A percentile compares a stretch with the other conserved stretches of the same genome.
phyloP scores from a whole-genome alignment of 2,329 filamentous ascomycete species.

The Teratosphaeria epicoccoides region DNA sequence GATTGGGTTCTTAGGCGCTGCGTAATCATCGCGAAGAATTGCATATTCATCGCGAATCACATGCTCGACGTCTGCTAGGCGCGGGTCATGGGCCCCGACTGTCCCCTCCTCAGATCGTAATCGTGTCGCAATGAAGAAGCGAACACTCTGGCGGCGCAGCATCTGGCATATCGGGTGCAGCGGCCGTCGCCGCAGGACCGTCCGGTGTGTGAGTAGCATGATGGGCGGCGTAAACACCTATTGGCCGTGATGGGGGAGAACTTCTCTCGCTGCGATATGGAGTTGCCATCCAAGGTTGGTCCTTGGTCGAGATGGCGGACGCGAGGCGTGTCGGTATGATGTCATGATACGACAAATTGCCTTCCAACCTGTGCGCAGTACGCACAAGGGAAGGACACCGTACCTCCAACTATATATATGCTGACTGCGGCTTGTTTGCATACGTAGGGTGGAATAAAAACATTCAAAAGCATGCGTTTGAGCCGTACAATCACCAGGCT shows the following conservation, averaged over 20 bases:
- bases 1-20: conserved; percentile 45
- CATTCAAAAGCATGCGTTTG: too few relatives aligned
- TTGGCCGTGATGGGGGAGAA: not conserved
- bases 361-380: too few relatives aligned
- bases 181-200: not conserved
- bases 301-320: too few relatives aligned
- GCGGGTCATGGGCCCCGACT: not conserved
- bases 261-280: not conserved
- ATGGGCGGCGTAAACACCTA: too few relatives aligned
- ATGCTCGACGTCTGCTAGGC: conserved; percentile 1
- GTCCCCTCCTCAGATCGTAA: not conserved
- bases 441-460: too few relatives aligned
- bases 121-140: not conserved
- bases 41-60: conserved; percentile 48
- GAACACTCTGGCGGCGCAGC: not conserved
- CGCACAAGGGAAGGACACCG: too few relatives aligned
- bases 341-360: too few relatives aligned
- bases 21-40: conserved; percentile 46
- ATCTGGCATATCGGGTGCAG: not conserved
- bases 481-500: too few relatives aligned
- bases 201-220: not conserved
- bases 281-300: too few relatives aligned
- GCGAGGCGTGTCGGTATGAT: too few relatives aligned
- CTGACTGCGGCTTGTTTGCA: too few relatives aligned
- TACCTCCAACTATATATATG: too few relatives aligned